Base-by-base conservation (phyloP, 148 eudicot species). In the Pharnaceum exiguum region DNA sequence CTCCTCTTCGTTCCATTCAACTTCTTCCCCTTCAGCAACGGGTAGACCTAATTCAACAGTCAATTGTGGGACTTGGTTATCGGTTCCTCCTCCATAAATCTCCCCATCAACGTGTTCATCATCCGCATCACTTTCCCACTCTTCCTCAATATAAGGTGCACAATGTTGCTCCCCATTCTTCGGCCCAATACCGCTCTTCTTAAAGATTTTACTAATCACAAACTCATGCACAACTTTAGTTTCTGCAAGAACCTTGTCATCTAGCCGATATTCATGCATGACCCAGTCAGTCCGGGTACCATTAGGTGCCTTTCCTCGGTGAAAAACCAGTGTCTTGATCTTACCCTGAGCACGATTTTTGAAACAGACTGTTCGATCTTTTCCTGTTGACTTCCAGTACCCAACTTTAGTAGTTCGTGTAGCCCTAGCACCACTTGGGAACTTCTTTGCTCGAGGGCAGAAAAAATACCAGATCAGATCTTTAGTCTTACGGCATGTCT, bases 281-380 rank as follows among this genome's bases (percentile, higher is more conserved):
- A 87, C 90, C 98, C 96, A 87, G 55, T 91, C 76, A 0, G 94
- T 91, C 62, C 98, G 74, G 22, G 82, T 67, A 18, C 90, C 94
- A 50, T 66, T 63, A 2, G 80, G 86, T 4, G 94, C 56, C 54
- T 77, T 79, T 22, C 95, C 93, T 6, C 3, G 27, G 57, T 90
- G 85, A 15, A 90, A 91, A 24, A 91, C 49, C 37, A 91, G 45
- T n/a, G 96, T 91, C 53, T 83, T 93, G 1, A 81, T 72, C 63
- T 55, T 79, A 18, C 88, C 98, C 16, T 78, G 94, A 35, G 55
- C 51, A n/a, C 68, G 66, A 4, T 66, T 62, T 0, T 60, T 29
- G 40, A 74, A 75, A n/a, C 6, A 1, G 26, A 81, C 66, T n/a
- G 43, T 10, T 40, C 89, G 76, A 32, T 83, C 95, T 26, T 63